Conservation (phyloP, 441 rosid genomes). For the Flueggea neowawraea region DNA sequence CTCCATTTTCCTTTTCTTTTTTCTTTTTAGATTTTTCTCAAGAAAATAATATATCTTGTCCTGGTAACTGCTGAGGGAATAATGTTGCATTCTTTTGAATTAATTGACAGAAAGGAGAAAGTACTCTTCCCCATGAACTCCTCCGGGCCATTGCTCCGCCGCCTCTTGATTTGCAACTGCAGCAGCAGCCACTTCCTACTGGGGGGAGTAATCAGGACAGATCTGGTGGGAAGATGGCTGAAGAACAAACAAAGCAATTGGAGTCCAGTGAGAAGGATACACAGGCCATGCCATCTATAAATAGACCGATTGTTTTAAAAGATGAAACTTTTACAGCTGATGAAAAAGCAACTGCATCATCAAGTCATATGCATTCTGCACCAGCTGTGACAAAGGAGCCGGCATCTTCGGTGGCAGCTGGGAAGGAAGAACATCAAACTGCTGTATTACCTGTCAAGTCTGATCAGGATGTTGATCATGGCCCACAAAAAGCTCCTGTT, state of each 20-base stretch:
- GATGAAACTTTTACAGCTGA: constrained; percentile 62
- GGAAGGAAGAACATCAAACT: constrained; percentile 80
- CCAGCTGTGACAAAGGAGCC: constrained; percentile 51
- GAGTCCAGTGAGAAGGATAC: constrained; percentile 64
- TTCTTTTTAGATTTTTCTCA: neutral
- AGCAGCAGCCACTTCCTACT: constrained; percentile 48
- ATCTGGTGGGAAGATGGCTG: constrained; percentile 56
- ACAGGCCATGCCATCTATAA: constrained; percentile 42
- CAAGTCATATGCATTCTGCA: constrained; percentile 42
- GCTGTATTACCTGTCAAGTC: constrained; percentile 53
- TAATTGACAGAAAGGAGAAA: constrained; percentile 89
- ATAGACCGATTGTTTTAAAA: constrained; percentile 46
- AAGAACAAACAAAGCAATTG: constrained; percentile 53
- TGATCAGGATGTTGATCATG: constrained; percentile 75
- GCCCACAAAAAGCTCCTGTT: constrained; percentile 48
- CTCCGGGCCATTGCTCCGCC: constrained; percentile 94
- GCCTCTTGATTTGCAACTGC: constrained; percentile 75
- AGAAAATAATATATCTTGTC: constrained; percentile 7
- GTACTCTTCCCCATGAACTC: constrained; percentile 94
- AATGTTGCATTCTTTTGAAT: constrained; percentile 13
- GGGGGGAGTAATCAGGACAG: constrained; percentile 62
- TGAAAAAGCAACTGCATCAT: constrained; percentile 56
- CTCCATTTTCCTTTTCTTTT: neutral
- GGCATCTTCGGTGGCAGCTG: constrained; percentile 32
- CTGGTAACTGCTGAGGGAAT: constrained; percentile 15